Conservation (phyloP, 441 rosid genomes). For the Viola pubescens region DNA sequence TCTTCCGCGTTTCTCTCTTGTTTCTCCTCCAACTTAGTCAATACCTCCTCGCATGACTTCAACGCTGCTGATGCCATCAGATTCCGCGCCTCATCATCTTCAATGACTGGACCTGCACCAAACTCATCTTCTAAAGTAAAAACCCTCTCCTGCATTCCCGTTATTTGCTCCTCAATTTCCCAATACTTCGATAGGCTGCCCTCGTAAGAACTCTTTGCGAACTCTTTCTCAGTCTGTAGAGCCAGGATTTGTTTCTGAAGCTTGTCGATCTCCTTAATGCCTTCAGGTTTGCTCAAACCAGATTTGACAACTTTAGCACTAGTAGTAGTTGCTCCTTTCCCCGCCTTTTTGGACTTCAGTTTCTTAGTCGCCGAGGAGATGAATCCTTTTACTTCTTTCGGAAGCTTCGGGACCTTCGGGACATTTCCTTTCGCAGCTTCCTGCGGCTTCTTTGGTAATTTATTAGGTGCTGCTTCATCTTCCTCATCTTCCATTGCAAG, state of each 20-base stretch:
- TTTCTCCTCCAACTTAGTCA: constrained; percentile 56
- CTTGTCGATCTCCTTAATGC: constrained; percentile 57
- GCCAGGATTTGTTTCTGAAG: constrained; percentile 69
- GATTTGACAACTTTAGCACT: constrained; percentile 38
- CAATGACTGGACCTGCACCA: constrained; percentile 58
- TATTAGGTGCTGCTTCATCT: constrained; percentile 24
- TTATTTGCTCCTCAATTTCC: constrained; percentile 56
- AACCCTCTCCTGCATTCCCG: constrained; percentile 52
- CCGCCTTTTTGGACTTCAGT: constrained; percentile 34
- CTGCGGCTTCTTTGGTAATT: constrained; percentile 22
- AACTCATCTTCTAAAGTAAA: constrained; percentile 66
- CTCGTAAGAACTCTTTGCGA: constrained; percentile 69
- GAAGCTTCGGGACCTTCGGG: constrained; percentile 56
- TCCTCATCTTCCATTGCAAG: constrained; percentile 66
- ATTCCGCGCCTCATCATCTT: constrained; percentile 73
- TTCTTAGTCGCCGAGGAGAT: constrained; percentile 37
- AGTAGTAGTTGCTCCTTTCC: constrained; percentile 18
- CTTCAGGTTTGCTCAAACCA: constrained; percentile 56
- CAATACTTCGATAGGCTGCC: constrained; percentile 52
- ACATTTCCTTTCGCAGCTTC: constrained; percentile 24
- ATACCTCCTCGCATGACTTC: constrained; percentile 68
- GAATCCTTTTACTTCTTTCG: constrained; percentile 50
- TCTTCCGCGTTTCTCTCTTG: constrained; percentile 53
- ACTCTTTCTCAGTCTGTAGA: constrained; percentile 86
- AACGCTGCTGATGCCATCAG: constrained; percentile 74